Evolutionary conservation across 805 yeast genomes (phyloP), one percentile per base, ranked within the genome.

Genomic region (Metschnikowia drakensbergensis): DNA sequence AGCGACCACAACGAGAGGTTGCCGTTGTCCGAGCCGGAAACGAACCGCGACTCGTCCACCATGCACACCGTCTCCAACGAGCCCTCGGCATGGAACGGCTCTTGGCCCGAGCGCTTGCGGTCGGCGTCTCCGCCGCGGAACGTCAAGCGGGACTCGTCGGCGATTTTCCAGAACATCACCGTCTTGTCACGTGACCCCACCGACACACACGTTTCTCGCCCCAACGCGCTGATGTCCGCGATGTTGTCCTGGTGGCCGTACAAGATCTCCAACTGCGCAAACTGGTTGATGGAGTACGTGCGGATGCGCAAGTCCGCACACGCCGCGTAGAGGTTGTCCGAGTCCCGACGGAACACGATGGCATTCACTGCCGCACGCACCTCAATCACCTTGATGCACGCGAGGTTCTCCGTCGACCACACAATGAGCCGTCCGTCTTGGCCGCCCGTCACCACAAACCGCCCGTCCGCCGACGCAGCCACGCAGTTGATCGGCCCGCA

Each of bases 11-110:
- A 72, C n/a, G 88, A 71, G 30, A 94, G 69, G 61, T 82, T 86
- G 37, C 99, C 99, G 64, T 91, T 92, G 63, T 94, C 99, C 11
- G 96, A 84, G 4, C 98, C 98, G 1, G 98, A 91, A 41, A 94
- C 83, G 63, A 94, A 94, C 64, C 87, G 90, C 27, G 90, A 81
- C 66, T 91, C 96, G 67, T 94, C 99, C 47, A 88, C 68, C 97
- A 91, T 90, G 9, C 86, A 72, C 31, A 91, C 94, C 61, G 87
- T 84, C 58, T 92, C 98, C 46, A 92, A 83, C 53, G 94, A 83
- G 9, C 98, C 98, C 65, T 94, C 97, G 37, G 81, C 71, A 54
- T 72, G 77, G 30, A 58, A 54, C 17, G 31, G 46, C 3, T 46
- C 52, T 4, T 26, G 30, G 5, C 50, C 54, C 27, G 57, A 52